These are phyloP conservation scores for Flaveria robusta DNA, from an alignment of 129 eudicot species.

Conservation along the genomic window DNA sequence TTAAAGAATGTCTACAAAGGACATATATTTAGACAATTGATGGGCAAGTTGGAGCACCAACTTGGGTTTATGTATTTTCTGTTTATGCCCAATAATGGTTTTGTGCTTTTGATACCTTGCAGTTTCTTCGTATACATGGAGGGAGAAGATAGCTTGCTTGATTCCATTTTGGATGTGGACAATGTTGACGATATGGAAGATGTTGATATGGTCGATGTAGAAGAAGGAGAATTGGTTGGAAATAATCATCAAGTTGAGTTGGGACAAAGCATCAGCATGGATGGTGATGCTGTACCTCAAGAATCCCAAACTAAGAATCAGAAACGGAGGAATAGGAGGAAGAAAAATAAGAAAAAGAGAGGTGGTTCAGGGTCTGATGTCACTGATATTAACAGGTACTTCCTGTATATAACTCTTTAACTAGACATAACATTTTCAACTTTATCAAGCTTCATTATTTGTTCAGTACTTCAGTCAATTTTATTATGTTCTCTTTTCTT, in stretches of 20 bases:
- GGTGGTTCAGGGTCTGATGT: slow-evolving; percentile 46
- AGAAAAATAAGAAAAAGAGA: slow-evolving; percentile 47
- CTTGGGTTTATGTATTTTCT: slow-evolving; percentile 16
- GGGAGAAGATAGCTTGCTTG: slow-evolving; percentile 67
- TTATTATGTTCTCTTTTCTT: not conserved
- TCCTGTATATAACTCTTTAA: not conserved
- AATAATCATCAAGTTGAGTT: slow-evolving; percentile 30
- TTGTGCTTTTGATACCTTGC: slow-evolving; percentile 24
- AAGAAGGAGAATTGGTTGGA: slow-evolving; percentile 81
- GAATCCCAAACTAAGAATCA: slow-evolving; percentile 39
- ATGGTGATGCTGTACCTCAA: slow-evolving; percentile 30
- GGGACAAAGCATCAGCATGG: slow-evolving; percentile 34
- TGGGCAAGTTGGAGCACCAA: not conserved
- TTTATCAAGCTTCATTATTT: not conserved
- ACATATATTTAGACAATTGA: not conserved
- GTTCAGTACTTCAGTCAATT: not conserved
- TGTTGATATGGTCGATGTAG: slow-evolving; percentile 86
- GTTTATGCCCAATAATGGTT: not conserved
- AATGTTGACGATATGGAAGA: slow-evolving; percentile 56
- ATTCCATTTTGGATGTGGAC: slow-evolving; percentile 56
- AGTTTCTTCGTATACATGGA: slow-evolving; percentile 55
- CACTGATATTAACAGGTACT: slow-evolving; percentile 73
- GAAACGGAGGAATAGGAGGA: slow-evolving; percentile 49
- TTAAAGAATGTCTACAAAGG: not conserved
- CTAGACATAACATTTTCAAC: slow-evolving; percentile 4